phyloP scores from a whole-genome alignment of 371 early-diverging fungal genomes.

The Rhizopus sp. region DNA sequence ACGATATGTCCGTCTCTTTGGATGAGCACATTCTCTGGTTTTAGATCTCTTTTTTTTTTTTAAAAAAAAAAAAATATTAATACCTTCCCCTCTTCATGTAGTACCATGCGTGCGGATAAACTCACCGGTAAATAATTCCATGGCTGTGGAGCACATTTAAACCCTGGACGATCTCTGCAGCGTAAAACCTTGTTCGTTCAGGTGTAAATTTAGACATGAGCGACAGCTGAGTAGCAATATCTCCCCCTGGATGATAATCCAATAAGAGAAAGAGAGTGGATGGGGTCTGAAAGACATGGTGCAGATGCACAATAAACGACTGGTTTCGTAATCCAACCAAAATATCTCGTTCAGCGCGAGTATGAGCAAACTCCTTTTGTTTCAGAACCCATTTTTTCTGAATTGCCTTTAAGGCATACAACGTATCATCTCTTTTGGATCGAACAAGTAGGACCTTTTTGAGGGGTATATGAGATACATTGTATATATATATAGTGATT shows the following conservation, averaged over 20 bases:
- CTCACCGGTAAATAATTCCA: slow-evolving; percentile 81
- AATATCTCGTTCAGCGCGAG: slow-evolving; percentile 73
- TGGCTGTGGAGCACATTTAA: slow-evolving; percentile 83
- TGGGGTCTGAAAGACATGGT: slow-evolving; percentile 71
- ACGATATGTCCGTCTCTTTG: slow-evolving; percentile 82
- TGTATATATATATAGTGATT: neutral
- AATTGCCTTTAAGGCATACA: slow-evolving; percentile 75
- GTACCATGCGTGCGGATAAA: neutral
- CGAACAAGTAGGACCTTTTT: slow-evolving; percentile 60
- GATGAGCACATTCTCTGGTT: slow-evolving; percentile 85
- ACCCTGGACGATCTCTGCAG: slow-evolving; percentile 86
- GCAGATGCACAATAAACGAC: slow-evolving; percentile 74
- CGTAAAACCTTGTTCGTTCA: slow-evolving; percentile 78
- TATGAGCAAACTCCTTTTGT: slow-evolving; percentile 63
- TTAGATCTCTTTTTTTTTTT: slow-evolving; percentile 60
- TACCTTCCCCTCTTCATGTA: no score
- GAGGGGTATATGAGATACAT: neutral
- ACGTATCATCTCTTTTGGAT: slow-evolving; percentile 46
- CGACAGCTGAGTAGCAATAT: slow-evolving; percentile 83
- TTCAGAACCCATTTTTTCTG: slow-evolving; percentile 66
- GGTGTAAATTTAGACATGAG: slow-evolving; percentile 68
- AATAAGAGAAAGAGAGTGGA: slow-evolving; percentile 79
- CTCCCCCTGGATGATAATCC: slow-evolving; percentile 83
- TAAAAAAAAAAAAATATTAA: neutral
- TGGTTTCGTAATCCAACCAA: slow-evolving; percentile 61